phyloP scores from a whole-genome alignment of 495 filamentous ascomycete species.

The Thozetella sp. region DNA sequence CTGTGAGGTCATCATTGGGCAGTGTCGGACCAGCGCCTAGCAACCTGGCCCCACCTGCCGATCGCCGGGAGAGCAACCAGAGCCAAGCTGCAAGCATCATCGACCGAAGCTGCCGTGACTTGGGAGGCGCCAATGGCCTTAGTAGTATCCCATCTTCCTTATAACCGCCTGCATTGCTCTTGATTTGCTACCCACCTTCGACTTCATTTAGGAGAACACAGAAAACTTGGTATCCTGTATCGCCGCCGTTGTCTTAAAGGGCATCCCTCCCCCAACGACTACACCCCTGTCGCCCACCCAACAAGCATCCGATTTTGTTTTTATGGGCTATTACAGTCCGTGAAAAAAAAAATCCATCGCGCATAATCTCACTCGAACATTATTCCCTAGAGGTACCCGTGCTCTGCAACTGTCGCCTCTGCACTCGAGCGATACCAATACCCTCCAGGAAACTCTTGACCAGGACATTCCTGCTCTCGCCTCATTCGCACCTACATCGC shows the following conservation, averaged over 20 bases:
- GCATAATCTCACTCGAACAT: too few species aligned
- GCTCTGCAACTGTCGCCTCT: too few species aligned
- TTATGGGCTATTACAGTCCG: not conserved
- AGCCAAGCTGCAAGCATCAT: constrained; percentile 1
- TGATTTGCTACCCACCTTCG: not conserved
- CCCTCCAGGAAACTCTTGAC: too few species aligned
- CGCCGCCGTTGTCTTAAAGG: not conserved
- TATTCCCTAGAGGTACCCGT: too few species aligned
- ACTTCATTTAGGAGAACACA: not conserved
- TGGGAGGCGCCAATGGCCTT: not conserved
- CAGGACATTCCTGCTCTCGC: too few species aligned
- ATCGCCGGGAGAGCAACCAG: not conserved
- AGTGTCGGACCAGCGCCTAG: too few species aligned
- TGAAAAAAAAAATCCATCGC: too few species aligned
- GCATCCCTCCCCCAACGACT: not conserved
- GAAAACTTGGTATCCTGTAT: not conserved
- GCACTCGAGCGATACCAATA: too few species aligned
- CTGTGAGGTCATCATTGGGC: constrained; percentile 2
- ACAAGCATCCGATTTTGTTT: not conserved
- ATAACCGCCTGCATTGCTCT: not conserved
- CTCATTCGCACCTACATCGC: not conserved
- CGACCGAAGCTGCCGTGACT: not conserved
- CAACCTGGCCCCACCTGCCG: constrained; percentile 1
- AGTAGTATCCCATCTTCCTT: not conserved
- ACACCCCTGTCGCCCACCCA: constrained; percentile 1